phyloP scores from a whole-genome alignment of 805 yeast genomes.

The Spathaspora hagerdaliae region DNA sequence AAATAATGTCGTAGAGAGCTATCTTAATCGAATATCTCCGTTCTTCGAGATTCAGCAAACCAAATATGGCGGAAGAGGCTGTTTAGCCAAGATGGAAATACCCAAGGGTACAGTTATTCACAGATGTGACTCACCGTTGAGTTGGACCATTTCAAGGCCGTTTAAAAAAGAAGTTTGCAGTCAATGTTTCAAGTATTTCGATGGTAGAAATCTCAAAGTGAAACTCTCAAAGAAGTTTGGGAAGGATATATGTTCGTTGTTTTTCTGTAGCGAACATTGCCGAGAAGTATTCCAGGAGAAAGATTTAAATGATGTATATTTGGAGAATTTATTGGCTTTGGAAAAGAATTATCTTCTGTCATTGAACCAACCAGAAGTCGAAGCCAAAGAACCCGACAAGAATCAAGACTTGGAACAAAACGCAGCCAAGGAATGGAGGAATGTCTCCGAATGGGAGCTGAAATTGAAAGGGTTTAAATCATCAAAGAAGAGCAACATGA shows the following conservation, averaged over 20 bases:
- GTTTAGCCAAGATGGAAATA: slow-evolving; percentile 45
- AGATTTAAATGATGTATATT: slow-evolving; percentile 34
- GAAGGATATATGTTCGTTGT: slow-evolving; percentile 23
- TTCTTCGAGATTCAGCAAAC: slow-evolving; percentile 36
- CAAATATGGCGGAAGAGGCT: slow-evolving; percentile 56
- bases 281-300: slow-evolving; percentile 25
- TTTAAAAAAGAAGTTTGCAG: slow-evolving; percentile 64
- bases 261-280: slow-evolving; percentile 48
- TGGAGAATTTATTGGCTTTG: slow-evolving; percentile 30
- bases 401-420: slow-evolving; percentile 9
- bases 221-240: slow-evolving; percentile 21
- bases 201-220: slow-evolving; percentile 45
- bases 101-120: slow-evolving; percentile 39
- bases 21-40: slow-evolving; percentile 18
- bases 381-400: slow-evolving; percentile 14
- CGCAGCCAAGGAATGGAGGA: slow-evolving; percentile 33
- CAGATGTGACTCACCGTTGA: slow-evolving; percentile 37
- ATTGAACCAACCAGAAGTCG: slow-evolving; percentile 20
- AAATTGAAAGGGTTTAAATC: slow-evolving; percentile 27
- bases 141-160: slow-evolving; percentile 46
- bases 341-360: slow-evolving; percentile 26
- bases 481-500: slow-evolving; percentile 27
- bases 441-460: slow-evolving; percentile 34
- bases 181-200: slow-evolving; percentile 45
- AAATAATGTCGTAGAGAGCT: neutral